Conservation (phyloP, 257 asterid species). For the Gentiana dahurica region DNA sequence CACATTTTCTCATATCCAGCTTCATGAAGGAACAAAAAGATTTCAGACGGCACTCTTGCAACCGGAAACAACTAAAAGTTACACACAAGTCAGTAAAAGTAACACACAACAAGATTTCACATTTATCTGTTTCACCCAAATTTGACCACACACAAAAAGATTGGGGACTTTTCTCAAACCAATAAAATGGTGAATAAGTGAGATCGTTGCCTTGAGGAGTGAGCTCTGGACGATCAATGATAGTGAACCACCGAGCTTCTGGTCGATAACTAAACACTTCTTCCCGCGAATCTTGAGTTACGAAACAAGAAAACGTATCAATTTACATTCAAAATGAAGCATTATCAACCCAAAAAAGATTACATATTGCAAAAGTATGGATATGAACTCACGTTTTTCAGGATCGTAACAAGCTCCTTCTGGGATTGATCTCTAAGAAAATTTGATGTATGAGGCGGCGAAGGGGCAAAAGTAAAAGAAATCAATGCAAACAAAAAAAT, state of each 20-base stretch:
- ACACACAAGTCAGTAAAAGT: too few species aligned
- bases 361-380: background rate
- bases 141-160: too few species aligned
- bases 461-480: slow-evolving; percentile 12
- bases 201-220: slow-evolving; percentile 62
- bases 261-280: too few species aligned
- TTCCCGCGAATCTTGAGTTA: slow-evolving; percentile 71
- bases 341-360: slow-evolving; percentile 4
- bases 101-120: too few species aligned
- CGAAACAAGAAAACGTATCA: slow-evolving; percentile 3
- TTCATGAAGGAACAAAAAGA: too few species aligned
- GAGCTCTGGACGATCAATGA: slow-evolving; percentile 74
- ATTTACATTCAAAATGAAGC: background rate
- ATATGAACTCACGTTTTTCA: slow-evolving; percentile 55
- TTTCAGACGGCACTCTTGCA: too few species aligned
- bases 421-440: slow-evolving; percentile 80
- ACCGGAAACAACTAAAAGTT: too few species aligned
- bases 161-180: too few species aligned
- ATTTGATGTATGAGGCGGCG: too few species aligned
- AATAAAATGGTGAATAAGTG: slow-evolving; percentile 2
- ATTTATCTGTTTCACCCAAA: too few species aligned
- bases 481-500: slow-evolving; percentile 1
- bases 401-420: slow-evolving; percentile 59
- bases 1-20: too few species aligned
- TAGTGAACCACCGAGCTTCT: too few species aligned